Evolutionary conservation across 805 yeast species (phyloP).

Genomic region (Saccharomycopsis fodiens): DNA sequence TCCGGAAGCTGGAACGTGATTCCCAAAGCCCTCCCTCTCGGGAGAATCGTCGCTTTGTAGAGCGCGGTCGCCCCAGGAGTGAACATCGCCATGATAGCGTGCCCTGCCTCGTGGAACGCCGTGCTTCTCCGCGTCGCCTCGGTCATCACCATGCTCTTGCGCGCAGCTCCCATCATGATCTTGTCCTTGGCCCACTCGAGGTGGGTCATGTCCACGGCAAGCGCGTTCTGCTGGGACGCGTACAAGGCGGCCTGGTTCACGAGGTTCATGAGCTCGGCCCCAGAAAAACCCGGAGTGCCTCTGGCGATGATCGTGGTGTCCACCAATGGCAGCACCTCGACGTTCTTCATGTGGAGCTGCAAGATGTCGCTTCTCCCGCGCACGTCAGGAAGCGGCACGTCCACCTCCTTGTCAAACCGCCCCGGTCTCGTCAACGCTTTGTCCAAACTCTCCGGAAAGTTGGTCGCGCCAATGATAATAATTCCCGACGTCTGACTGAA

Average conservation of each 20-base stretch:
- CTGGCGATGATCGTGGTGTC: slow-evolving; percentile 88
- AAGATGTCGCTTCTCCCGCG: slow-evolving; percentile 93
- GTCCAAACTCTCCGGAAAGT: slow-evolving; percentile 94
- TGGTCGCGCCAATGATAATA: slow-evolving; percentile 95
- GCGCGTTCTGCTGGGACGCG: slow-evolving; percentile 89
- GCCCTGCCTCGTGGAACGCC: slow-evolving; percentile 99
- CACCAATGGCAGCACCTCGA: slow-evolving; percentile 77
- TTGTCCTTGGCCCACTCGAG: slow-evolving; percentile 99
- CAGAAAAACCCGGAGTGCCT: slow-evolving; percentile 97
- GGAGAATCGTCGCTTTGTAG: slow-evolving; percentile 93
- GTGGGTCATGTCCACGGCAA: slow-evolving; percentile 83
- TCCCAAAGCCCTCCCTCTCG: slow-evolving; percentile 95
- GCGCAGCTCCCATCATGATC: slow-evolving; percentile 95
- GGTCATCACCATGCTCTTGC: slow-evolving; percentile 94
- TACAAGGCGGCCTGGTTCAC: slow-evolving; percentile 98
- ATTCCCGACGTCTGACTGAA: slow-evolving; percentile 88
- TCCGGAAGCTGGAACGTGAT: slow-evolving; percentile 96
- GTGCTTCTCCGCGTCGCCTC: slow-evolving; percentile 91
- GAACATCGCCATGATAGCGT: slow-evolving; percentile 94
- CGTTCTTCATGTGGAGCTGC: slow-evolving; percentile 84
- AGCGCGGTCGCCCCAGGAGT: slow-evolving; percentile 92
- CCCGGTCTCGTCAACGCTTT: slow-evolving; percentile 98
- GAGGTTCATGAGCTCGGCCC: slow-evolving; percentile 92
- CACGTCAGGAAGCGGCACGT: slow-evolving; percentile 95
- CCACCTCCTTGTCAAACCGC: slow-evolving; percentile 90